These are phyloP conservation scores for Penicillium alfredii DNA, from an alignment of 495 filamentous ascomycete species.

Conservation along the genomic window DNA sequence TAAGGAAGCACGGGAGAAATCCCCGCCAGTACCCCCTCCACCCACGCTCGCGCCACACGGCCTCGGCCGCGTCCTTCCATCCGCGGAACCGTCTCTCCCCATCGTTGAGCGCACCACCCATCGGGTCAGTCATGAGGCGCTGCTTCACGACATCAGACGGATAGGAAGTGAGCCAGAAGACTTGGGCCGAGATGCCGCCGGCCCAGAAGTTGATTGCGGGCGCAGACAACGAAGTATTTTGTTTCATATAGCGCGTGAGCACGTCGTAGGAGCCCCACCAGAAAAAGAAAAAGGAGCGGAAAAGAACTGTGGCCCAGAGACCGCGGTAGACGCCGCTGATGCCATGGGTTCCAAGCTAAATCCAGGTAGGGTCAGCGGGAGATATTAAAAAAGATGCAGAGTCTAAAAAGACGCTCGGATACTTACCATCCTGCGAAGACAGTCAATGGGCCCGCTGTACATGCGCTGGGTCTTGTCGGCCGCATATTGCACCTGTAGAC, in stretches of 20 bases:
- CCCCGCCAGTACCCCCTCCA: constrained; percentile 84
- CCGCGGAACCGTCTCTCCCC: constrained; percentile 61
- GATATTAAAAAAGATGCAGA: no score
- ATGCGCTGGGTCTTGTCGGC: constrained; percentile 64
- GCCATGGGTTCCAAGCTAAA: constrained; percentile 55
- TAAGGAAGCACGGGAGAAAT: constrained; percentile 85
- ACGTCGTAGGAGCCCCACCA: constrained; percentile 95
- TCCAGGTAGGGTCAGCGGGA: no score
- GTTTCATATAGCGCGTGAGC: constrained; percentile 59
- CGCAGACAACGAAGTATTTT: constrained; percentile 63
- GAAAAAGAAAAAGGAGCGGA: constrained; percentile 91
- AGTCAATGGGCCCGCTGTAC: constrained; percentile 85
- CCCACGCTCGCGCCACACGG: constrained; percentile 70
- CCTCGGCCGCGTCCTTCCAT: constrained; percentile 76
- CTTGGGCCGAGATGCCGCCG: constrained; percentile 81
- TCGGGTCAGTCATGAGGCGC: constrained; percentile 89
- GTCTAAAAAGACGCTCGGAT: no score
- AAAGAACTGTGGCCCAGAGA: constrained; percentile 75
- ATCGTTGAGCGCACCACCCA: constrained; percentile 65
- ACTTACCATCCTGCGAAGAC: constrained; percentile 61
- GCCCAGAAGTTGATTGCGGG: constrained; percentile 96
- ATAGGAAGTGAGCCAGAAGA: constrained; percentile 91
- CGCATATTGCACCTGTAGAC: constrained; percentile 87
- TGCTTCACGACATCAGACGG: constrained; percentile 96
- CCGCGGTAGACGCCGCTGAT: constrained; percentile 79